Base-by-base conservation (phyloP, 805 yeast genomes). In the Diddensiella caesifluorescens region DNA sequence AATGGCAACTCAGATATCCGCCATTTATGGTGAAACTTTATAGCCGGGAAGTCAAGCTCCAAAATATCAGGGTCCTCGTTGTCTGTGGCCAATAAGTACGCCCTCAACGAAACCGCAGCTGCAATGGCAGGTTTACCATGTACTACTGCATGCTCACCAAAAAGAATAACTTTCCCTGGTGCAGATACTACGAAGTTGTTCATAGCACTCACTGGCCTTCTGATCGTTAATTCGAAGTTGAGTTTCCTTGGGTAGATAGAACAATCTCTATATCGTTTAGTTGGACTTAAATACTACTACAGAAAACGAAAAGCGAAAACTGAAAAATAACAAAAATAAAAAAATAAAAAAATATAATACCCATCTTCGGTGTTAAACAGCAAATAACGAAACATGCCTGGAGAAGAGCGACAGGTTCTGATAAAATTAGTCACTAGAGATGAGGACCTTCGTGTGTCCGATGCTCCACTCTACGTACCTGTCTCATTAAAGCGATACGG, bases 111-210 rank as follows among this genome's bases (percentile, higher is more conserved):
- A 6, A 90, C 74, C 3, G 96, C 92, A 0, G 97, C 97, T 1
- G 98, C 97, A 39, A 92, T 84, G 9, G 97, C 97, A 1, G 96
- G 96, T 67, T 79, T 84, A 35, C 84, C 80, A 59, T 84, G 85
- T 0, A 92, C 98, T 1, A 94, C 97, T 5, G 97, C 84, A 57
- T 92, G 98, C 59, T 92, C 98, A 18, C 98, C 98, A 61, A 89
- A 92, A 26, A 92, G 71, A 53, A 92, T 92, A 34, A 88, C 95
- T 57, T 92, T 92, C 3, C 98, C 98, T 0, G 98, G 98, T 1
- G 98, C 92, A 41, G 95, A 84, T 1, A 87, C 85, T 38, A 77
- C 63, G 60, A 89, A 86, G 15, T 29, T 19, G 7, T 13, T 29
- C 32, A 29, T 29, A 6, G 10, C 7, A 23, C 12, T 7, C 27